Evolutionary conservation across 352 stramenopile genomes (phyloP).

Genomic region (Phytopythium ostracodes): DNA sequence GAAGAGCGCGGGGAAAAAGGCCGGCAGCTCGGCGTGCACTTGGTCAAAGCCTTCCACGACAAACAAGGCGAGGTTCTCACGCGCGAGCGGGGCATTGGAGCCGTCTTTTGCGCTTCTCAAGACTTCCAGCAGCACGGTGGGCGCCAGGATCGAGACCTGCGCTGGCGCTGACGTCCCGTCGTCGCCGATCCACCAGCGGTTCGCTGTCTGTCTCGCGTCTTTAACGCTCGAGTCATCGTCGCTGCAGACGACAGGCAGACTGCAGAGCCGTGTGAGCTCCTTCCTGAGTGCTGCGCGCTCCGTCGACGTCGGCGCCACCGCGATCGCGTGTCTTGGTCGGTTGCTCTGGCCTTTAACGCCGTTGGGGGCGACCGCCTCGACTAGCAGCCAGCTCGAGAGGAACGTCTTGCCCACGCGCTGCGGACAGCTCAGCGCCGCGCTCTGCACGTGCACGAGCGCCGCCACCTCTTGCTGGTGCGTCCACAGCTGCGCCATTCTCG

Average conservation of each 20-base stretch:
- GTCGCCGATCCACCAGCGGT: conserved; percentile 13
- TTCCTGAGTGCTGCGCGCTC: conserved; percentile 25
- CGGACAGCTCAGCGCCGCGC: conserved; percentile 56
- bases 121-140: conserved; percentile 36
- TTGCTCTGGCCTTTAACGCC: neutral
- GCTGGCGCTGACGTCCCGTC: conserved; percentile 4
- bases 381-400: conserved; percentile 45
- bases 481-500: conserved; percentile 21
- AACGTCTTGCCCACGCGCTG: conserved; percentile 70
- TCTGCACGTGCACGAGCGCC: conserved; percentile 53
- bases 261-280: conserved; percentile 44
- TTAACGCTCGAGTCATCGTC: conserved; percentile 5
- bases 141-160: conserved; percentile 43
- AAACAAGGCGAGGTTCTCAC: conserved; percentile 38
- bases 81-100: conserved; percentile 5
- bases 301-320: conserved; percentile 30
- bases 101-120: conserved; percentile 13
- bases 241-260: conserved; percentile 31
- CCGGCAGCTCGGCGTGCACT: conserved; percentile 53
- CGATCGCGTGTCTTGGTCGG: conserved; percentile 22
- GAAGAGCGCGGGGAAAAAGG: conserved; percentile 41
- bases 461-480: conserved; percentile 72
- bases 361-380: conserved; percentile 21
- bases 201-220: neutral
- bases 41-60: conserved; percentile 66